Conservation (phyloP, 192 early-diverging fungal genomes). For the Dissophora globulifera region DNA sequence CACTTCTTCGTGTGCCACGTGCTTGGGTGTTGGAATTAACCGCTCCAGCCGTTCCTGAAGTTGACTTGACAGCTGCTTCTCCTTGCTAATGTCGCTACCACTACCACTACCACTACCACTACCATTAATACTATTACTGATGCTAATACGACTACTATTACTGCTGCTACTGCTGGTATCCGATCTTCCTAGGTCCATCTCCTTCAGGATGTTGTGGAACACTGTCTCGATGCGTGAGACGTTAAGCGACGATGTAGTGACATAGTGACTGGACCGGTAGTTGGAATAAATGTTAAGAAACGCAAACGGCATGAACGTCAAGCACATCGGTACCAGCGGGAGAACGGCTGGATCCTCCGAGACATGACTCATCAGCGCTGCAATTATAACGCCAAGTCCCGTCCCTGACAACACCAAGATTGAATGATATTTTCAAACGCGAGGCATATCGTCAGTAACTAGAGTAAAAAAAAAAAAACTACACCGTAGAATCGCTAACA, state of each 20-base stretch:
- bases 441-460: neutral
- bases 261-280: conserved; percentile 73
- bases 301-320: conserved; percentile 75
- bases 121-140: too few species aligned
- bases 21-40: conserved; percentile 40
- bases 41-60: conserved; percentile 3
- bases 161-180: neutral
- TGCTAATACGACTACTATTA: too few species aligned
- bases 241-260: conserved; percentile 72
- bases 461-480: neutral
- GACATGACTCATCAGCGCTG: conserved; percentile 56
- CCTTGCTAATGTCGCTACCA: neutral
- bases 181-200: conserved; percentile 12
- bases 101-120: too few species aligned
- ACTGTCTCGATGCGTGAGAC: conserved; percentile 61
- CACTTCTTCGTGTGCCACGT: conserved; percentile 53
- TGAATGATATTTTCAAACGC: neutral
- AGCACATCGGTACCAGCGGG: conserved; percentile 67
- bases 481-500: too few species aligned
- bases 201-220: conserved; percentile 42
- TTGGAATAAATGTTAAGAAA: conserved; percentile 76
- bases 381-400: conserved; percentile 54
- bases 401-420: conserved; percentile 34
- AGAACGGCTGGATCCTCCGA: conserved; percentile 35
- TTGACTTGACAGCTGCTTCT: neutral